Evolutionary conservation across 495 filamentous ascomycete genomes (phyloP).

Genomic region (Xylaria palmicola): DNA sequence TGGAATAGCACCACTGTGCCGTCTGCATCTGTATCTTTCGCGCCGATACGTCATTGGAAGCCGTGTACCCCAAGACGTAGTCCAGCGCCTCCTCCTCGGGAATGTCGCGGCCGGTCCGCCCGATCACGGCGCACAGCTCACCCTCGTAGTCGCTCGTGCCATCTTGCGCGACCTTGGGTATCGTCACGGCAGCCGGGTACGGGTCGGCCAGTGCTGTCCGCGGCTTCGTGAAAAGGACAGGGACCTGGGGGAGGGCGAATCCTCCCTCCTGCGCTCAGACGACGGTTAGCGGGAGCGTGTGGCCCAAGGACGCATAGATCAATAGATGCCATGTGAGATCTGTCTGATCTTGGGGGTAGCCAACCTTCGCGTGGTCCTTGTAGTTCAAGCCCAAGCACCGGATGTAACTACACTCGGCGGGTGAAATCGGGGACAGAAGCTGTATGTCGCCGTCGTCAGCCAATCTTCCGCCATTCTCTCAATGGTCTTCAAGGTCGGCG

Average conservation of each 20-base stretch:
- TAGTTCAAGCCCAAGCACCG: conserved; percentile 51
- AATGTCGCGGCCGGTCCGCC: conserved; percentile 48
- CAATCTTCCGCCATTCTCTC: neutral
- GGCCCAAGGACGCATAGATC: no score
- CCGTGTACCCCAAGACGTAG: conserved; percentile 51
- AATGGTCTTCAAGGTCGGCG: neutral
- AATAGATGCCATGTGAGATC: neutral
- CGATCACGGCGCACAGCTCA: conserved; percentile 48
- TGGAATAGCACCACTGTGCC: conserved; percentile 51
- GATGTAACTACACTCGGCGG: conserved; percentile 46
- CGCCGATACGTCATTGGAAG: conserved; percentile 47
- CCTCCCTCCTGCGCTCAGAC: conserved; percentile 27
- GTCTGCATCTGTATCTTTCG: conserved; percentile 45
- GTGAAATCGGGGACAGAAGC: conserved; percentile 36
- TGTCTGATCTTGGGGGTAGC: neutral
- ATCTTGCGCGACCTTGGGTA: conserved; percentile 46
- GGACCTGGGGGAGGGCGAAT: conserved; percentile 39
- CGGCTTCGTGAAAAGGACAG: conserved; percentile 50
- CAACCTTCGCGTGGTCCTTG: conserved; percentile 37
- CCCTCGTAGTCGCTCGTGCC: conserved; percentile 52
- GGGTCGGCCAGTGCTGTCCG: conserved; percentile 43
- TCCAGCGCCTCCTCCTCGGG: conserved; percentile 46
- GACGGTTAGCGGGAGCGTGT: neutral
- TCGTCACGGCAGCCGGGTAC: conserved; percentile 43
- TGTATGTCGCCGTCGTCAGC: neutral